Evolutionary conservation across 2,329 filamentous ascomycete species (phyloP), one percentile per base, ranked within the genome.

Genomic region (Colletotrichum tofieldiae): DNA sequence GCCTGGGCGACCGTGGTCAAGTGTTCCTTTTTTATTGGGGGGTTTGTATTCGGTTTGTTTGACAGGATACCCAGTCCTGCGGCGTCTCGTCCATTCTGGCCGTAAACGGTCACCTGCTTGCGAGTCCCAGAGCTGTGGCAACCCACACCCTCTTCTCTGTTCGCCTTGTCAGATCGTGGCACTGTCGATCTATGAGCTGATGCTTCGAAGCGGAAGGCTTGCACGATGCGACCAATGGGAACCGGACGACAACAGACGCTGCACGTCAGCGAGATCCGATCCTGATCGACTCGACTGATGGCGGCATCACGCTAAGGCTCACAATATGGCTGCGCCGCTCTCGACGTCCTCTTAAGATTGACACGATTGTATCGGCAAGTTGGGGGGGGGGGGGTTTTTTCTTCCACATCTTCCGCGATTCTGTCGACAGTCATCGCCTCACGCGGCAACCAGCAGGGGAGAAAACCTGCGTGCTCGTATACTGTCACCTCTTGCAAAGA

Each of bases 111-210:
- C 39, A 51, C 14, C 3, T 32, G 65, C 20, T 59, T 45, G 29
- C 37, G 65, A 64, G 45, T 72, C 65, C 69, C 65, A 47, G 59
- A 11, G 20, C 43, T 47, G 29, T 54, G 69, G 65, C 65, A 69
- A 45, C 58, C 64, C 58, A 54, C 52, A 16, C 51, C 18, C 16
- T 52, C 26, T 32, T 29, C 67, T 59, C 2, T 43, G 6, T 14
- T 32, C 12, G 23, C 20, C 52, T 55, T 47, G 65, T 20, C 43
- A 72, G 69, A 72, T 69, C 59, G 69, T 59, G 69, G 65, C 69
- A 69, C 52, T 47, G 52, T 37, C 29, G 65, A 64, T 72, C 69
- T n/a, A 29, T 69, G 32, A 64, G 29, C 62, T 69, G 45, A 54
- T 32, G 52, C 45, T 58, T 71, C 58, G 12, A 29, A 71, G 51